These are phyloP conservation scores for Marchantia paleacea DNA, from an alignment of 225 moss, liverwort and hornwort genomes.

Conservation along the genomic window DNA sequence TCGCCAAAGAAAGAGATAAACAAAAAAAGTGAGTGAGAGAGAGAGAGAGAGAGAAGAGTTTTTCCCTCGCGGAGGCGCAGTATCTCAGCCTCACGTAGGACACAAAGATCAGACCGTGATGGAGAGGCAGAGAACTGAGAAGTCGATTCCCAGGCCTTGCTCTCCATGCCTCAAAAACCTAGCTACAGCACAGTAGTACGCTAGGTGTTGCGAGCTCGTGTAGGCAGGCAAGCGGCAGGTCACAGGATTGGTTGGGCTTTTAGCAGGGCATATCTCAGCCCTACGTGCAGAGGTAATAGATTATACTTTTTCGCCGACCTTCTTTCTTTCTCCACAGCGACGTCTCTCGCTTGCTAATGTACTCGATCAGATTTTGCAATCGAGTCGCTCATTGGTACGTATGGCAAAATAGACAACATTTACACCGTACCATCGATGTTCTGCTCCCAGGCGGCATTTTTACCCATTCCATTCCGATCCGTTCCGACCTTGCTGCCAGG, in stretches of 20 bases:
- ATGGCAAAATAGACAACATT: background rate
- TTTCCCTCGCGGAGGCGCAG: background rate
- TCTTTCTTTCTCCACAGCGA: background rate
- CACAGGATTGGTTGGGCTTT: background rate
- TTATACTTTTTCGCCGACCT: background rate
- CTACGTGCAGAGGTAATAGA: background rate
- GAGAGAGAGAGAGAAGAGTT: background rate
- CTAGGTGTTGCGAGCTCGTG: background rate
- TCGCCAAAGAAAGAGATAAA: no score
- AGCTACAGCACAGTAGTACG: background rate
- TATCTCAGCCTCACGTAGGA: constrained; percentile 2
- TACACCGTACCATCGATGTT: background rate
- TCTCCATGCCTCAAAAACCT: background rate
- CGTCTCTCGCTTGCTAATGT: no score
- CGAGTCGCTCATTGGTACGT: background rate
- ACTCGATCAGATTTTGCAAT: background rate
- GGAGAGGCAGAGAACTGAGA: background rate
- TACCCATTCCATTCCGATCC: no score
- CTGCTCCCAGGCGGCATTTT: no score
- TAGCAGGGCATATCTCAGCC: background rate
- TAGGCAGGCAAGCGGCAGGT: background rate
- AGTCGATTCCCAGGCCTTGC: background rate
- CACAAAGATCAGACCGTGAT: background rate
- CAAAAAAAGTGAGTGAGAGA: no score
- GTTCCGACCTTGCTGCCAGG: no score